Evolutionary conservation across 257 asterid genomes (phyloP), one percentile per base, ranked within the genome.

Genomic region (Fraxinus cuspidata): DNA sequence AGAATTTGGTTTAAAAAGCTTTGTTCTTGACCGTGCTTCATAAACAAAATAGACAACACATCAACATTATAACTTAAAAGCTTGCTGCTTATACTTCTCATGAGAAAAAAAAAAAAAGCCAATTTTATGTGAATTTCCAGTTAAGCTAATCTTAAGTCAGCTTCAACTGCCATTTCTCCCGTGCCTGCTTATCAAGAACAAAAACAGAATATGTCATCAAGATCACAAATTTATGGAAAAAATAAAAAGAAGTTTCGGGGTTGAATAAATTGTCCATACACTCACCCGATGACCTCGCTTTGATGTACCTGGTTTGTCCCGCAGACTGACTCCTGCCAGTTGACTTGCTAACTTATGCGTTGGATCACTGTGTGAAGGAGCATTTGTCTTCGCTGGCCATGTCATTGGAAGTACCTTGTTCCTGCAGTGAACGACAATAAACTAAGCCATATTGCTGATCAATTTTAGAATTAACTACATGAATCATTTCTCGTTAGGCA

Each of bases 351-450:
- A 58, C 5, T 58, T 2, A 10, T 23, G 15, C 15, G 11, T 21
- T 8, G 15, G 31, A 58, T 21, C 66, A 58, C 1, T n/a, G 29
- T 0, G 1, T 0, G 11, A 23, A 21, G 13, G 13, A 58, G 58
- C 58, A 47, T 47, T 16, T 47, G 31, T 47, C 68, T 71, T 83
- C 37, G 65, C 71, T 0, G 84, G 73, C 89, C 87, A 85, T 51
- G 85, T 75, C 84, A 80, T 56, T 8, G 87, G 89, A 56, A 83
- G 31, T 23, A 73, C 13, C 42, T 75, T 38, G 40, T 67, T 74
- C 72, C 89, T 83, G 82, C 81, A 67, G 16, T 42, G 27, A 19
- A 13, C 10, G 28, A 49, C 49, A 69, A 40, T 42, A 42, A 42
- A 42, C 51, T 12, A 42, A 42, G 51, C 51, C 1, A 42, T 42